Evolutionary conservation across 2,329 filamentous ascomycete genomes (phyloP).

Genomic region (Pezicula radicicola): DNA sequence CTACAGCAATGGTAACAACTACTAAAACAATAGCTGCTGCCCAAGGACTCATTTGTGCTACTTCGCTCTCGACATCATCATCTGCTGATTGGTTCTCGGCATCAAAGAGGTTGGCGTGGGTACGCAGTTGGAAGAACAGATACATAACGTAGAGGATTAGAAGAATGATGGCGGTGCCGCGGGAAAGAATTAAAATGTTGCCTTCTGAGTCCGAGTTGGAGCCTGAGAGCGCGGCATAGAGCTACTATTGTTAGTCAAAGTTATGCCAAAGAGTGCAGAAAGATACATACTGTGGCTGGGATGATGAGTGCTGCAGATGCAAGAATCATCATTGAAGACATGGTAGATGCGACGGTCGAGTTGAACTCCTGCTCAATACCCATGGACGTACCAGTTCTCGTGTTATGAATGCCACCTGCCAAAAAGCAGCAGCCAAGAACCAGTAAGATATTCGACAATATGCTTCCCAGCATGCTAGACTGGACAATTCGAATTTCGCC

Average conservation of each 20-base stretch:
- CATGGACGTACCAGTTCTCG: conserved; percentile 50
- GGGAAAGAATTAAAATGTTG: conserved; percentile 68
- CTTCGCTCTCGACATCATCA: conserved; percentile 41
- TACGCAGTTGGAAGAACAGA: conserved; percentile 71
- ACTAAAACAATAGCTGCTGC: conserved; percentile 66
- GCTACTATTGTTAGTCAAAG: conserved; percentile 30
- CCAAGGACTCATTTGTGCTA: conserved; percentile 56
- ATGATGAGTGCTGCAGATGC: conserved; percentile 75
- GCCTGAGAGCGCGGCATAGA: conserved; percentile 61
- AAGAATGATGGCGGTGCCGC: conserved; percentile 71
- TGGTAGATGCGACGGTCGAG: conserved; percentile 74
- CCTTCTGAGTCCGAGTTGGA: conserved; percentile 38
- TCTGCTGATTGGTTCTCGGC: conserved; percentile 34
- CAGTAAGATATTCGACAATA: conserved; percentile 89
- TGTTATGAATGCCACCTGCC: conserved; percentile 66
- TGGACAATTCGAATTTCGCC: conserved; percentile 95
- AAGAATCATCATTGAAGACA: conserved; percentile 68
- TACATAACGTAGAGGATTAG: conserved; percentile 74
- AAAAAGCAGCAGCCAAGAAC: conserved; percentile 81
- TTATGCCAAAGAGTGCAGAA: not conserved
- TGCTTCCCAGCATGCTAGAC: conserved; percentile 93
- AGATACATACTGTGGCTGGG: conserved; percentile 55
- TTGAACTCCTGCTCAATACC: conserved; percentile 71
- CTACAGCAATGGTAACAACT: conserved; percentile 65
- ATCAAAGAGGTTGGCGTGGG: conserved; percentile 70